Base-by-base conservation (phyloP, 1,284 basidiomycete genomes). In the Neonothopanus nambi region DNA sequence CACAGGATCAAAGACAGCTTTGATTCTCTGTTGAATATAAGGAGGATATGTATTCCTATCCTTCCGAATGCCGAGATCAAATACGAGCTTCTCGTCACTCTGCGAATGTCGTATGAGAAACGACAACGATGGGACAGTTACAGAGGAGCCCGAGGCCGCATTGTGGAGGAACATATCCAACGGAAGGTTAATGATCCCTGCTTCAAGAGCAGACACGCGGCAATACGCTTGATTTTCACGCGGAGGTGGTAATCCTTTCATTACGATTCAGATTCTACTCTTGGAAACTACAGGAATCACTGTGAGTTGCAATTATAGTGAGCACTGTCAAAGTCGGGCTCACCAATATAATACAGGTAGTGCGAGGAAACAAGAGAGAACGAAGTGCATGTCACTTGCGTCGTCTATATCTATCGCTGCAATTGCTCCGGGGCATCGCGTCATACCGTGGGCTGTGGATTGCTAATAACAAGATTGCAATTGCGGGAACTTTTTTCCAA, bases 31-130 rank as follows among this genome's bases (percentile, higher is more conserved):
- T 47, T 66, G 62, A n/a, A 64, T 53, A 0, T 54, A 60, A 0
- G 74, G 75, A 0, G 79, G 73, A 40, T 72, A 71, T 6, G 63
- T 70, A n/a, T 75, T 63, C 62, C 70, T 65, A 61, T 83, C 76
- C 36, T 71, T 71, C 23, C 77, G 73, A 20, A 77, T 70, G 15
- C 81, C 81, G 13, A 84, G 71, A 59, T 84, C 82, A 55, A 84
- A 82, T 11, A 83, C 62, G 51, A 82, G 60, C 30, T 69, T 63
- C 8, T 65, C 63, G 18, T 65, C 17, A n/a, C 21, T 71, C 15
- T 58, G 57, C 15, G 77, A 76, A 56, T 83, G 79, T 9, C 69
- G 69, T 44, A 84, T 64, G 46, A 75, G 71, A 65, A 82, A 84
- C 3, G 73, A 68, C 42, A 83, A 71, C 3, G 77, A 74, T 11